phyloP scores from a whole-genome alignment of 2,329 filamentous ascomycete species.

The Aspergillus glaucus region DNA sequence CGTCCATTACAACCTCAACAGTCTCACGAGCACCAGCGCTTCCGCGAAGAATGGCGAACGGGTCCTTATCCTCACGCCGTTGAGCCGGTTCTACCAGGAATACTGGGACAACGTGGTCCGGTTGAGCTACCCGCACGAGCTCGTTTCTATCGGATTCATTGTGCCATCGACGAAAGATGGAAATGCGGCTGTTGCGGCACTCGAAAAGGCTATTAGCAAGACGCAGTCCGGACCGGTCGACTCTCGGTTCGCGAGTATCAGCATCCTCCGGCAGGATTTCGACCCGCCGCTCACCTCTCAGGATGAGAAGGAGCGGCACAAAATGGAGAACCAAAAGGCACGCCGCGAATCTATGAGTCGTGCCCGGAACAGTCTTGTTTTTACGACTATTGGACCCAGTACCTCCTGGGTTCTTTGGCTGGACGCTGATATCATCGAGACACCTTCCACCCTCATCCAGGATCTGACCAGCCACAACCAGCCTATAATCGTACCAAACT shows the following conservation, averaged over 20 bases:
- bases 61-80: slow-evolving; percentile 84
- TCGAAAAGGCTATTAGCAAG: slow-evolving; percentile 78
- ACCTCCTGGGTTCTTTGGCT: slow-evolving; percentile 98
- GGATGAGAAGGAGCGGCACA: slow-evolving; percentile 82
- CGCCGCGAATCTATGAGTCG: slow-evolving; percentile 86
- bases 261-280: slow-evolving; percentile 92
- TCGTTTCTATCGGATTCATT: slow-evolving; percentile 94
- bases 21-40: slow-evolving; percentile 73
- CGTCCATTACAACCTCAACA: slow-evolving; percentile 89
- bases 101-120: slow-evolving; percentile 93
- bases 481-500: slow-evolving; percentile 90
- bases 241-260: slow-evolving; percentile 83
- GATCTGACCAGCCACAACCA: slow-evolving; percentile 84
- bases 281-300: slow-evolving; percentile 75
- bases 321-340: slow-evolving; percentile 80
- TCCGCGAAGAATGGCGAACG: slow-evolving; percentile 76
- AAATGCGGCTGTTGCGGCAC: slow-evolving; percentile 71
- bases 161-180: slow-evolving; percentile 90
- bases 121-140: slow-evolving; percentile 82
- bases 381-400: slow-evolving; percentile 83
- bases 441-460: slow-evolving; percentile 76
- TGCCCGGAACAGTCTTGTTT: slow-evolving; percentile 87
- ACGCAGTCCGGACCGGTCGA: slow-evolving; percentile 78
- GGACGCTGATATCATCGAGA: slow-evolving; percentile 86
- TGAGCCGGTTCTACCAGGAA: slow-evolving; percentile 84